phyloP scores from a whole-genome alignment of 768 basidiomycete genomes.

The Piloderma croceum region DNA sequence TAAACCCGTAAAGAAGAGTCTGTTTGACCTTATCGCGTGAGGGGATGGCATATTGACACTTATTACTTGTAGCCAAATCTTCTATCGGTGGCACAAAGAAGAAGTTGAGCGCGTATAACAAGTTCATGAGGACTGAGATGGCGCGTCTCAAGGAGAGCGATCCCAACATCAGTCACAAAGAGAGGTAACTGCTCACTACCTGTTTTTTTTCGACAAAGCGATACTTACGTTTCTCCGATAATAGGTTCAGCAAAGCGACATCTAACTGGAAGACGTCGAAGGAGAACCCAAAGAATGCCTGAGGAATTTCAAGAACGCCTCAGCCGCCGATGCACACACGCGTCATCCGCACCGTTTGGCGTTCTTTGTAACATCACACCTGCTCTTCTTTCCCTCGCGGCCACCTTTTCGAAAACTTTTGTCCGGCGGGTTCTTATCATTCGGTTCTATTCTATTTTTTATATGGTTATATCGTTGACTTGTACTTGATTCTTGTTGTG shows the following conservation, averaged over 20 bases:
- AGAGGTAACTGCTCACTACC: conserved; percentile 41
- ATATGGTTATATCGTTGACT: too few relatives aligned
- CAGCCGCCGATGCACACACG: too few relatives aligned
- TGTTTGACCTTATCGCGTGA: conserved; percentile 19
- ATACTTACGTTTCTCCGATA: conserved; percentile 10
- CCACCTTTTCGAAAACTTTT: too few relatives aligned
- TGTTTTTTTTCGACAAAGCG: conserved; percentile 6
- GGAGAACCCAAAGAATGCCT: conserved; percentile 59
- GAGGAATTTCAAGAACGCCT: too few relatives aligned
- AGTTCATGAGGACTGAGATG: conserved; percentile 77
- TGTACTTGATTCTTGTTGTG: too few relatives aligned
- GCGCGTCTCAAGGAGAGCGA: conserved; percentile 72
- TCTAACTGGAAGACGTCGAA: conserved; percentile 73
- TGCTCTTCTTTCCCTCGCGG: too few relatives aligned
- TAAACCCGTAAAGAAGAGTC: conserved; percentile 55
- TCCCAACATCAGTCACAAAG: conserved; percentile 67
- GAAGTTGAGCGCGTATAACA: conserved; percentile 71
- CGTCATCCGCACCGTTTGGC: background rate
- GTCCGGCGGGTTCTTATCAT: too few relatives aligned
- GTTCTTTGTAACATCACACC: too few relatives aligned
- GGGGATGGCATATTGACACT: conserved; percentile 14
- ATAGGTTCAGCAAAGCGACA: conserved; percentile 68
- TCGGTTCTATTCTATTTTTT: too few relatives aligned
- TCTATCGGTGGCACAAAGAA: conserved; percentile 46
- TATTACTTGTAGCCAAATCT: conserved; percentile 41